phyloP scores from a whole-genome alignment of 352 stramenopile genomes.

The Globisporangium yorkense region DNA sequence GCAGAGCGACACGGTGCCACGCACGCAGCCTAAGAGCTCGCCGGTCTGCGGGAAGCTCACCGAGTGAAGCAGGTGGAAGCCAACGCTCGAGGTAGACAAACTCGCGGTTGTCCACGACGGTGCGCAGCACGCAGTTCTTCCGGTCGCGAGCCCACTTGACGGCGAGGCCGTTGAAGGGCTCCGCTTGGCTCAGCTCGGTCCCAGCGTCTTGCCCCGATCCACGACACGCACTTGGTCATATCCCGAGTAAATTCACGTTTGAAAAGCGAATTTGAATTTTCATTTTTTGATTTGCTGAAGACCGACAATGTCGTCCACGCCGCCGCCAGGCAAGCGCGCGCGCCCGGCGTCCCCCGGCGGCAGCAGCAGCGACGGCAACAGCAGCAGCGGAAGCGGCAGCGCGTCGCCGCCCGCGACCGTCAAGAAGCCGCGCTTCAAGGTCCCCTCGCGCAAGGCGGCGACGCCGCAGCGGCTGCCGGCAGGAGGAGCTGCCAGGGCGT shows the following conservation, averaged over 20 bases:
- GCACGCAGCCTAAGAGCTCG: constrained; percentile 13
- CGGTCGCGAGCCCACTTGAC: constrained; percentile 15
- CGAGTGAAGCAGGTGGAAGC: constrained; percentile 14
- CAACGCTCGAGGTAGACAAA: constrained; percentile 17
- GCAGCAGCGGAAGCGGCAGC: neutral
- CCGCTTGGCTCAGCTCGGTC: neutral
- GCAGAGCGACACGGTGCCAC: constrained; percentile 18
- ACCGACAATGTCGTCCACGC: constrained; percentile 8
- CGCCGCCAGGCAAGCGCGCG: constrained; percentile 16
- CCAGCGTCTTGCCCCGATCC: neutral
- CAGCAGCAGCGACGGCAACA: constrained; percentile 1
- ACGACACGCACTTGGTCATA: no score
- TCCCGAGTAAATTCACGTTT: neutral
- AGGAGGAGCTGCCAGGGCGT: neutral
- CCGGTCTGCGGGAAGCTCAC: constrained; percentile 14
- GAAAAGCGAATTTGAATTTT: neutral
- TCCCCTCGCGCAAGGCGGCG: constrained; percentile 8
- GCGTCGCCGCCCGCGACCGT: constrained; percentile 7
- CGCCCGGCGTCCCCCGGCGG: constrained; percentile 6
- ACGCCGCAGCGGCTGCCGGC: constrained; percentile 7
- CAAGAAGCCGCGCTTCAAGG: constrained; percentile 15
- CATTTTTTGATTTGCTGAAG: neutral
- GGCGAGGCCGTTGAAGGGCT: constrained; percentile 11
- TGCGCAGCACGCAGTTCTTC: neutral
- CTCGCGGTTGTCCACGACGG: constrained; percentile 8